Evolutionary conservation across 2,329 filamentous ascomycete genomes (phyloP), one percentile per base, ranked within the genome.

Genomic region (Ciborinia camelliae): DNA sequence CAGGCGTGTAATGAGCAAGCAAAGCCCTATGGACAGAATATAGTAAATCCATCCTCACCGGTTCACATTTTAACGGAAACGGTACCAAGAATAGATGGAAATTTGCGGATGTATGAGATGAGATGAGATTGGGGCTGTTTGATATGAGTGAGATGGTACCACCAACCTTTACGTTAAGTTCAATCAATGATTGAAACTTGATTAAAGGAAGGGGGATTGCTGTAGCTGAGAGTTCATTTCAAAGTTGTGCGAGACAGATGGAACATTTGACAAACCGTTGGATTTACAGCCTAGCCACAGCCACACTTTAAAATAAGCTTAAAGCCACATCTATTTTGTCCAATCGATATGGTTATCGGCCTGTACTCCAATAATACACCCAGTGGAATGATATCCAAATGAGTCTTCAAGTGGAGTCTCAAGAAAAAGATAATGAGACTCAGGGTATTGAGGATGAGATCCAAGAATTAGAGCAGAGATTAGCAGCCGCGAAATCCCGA

Each of bases 371-470:
- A 28, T 18, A 12, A 32, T 14, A 64, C 45, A 32, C 32, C 28
- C 10, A 26, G 43, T 30, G 55, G 23, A 41, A 50, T 26, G 32
- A 57, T 53, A 63, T 47, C 45, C 30, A 23, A 51, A 52, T 51
- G 47, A 51, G 62, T 55, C 39, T 57, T 55, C 50, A 60, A 62
- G 51, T 55, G 54, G 43, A 41, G 55, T 59, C 55, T 59, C 55
- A 23, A 41, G 55, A 59, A 26, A 26, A 20, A 59, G 55, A 20
- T 4, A 47, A 26, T 43, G 59, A 54, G 26, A 26, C 48, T 35
- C 35, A 18, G 76, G 64, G 79, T 77, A 67, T 75, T 47, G 63
- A 67, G 62, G 74, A 82, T 74, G 86, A 90, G 74, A 85, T 90
- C 67, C 77, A 77, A 9, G 79, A 82, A 26, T 78, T 90, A 14